phyloP scores from a whole-genome alignment of 2,329 filamentous ascomycete species.

The Trichophyton schoenleinii region DNA sequence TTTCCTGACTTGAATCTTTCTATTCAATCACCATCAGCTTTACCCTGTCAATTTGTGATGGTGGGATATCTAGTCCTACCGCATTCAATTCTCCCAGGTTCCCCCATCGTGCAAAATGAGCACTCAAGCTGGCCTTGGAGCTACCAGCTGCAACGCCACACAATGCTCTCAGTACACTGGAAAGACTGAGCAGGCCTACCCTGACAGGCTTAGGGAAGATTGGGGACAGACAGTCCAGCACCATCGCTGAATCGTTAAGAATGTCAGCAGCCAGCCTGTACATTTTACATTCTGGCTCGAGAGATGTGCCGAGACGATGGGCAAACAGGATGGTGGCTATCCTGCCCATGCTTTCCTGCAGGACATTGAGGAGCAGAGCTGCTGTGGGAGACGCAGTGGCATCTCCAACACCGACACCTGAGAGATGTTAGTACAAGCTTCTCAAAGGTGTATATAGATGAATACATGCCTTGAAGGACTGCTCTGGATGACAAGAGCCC shows the following conservation, averaged over 20 bases:
- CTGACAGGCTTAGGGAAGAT: conserved; percentile 50
- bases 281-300: conserved; percentile 83
- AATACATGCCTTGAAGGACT: conserved; percentile 54
- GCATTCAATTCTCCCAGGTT: conserved; percentile 91
- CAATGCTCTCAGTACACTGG: conserved; percentile 52
- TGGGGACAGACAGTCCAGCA: conserved; percentile 74
- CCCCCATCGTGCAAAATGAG: conserved; percentile 76
- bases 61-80: conserved; percentile 28
- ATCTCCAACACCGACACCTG: conserved; percentile 72
- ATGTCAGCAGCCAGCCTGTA: conserved; percentile 79
- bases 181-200: conserved; percentile 46
- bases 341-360: conserved; percentile 70
- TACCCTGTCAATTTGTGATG: background rate
- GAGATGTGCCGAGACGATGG: conserved; percentile 43
- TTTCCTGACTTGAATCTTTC: conserved; percentile 92
- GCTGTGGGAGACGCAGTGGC: conserved; percentile 64
- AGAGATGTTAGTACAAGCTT: conserved; percentile 6
- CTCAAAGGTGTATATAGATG: background rate
- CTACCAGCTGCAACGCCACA: conserved; percentile 86
- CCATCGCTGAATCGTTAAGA: conserved; percentile 75
- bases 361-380: conserved; percentile 67
- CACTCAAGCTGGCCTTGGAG: conserved; percentile 78
- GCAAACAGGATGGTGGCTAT: conserved; percentile 72
- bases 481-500: conserved; percentile 64
- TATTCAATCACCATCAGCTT: conserved; percentile 18